phyloP scores from a whole-genome alignment of 306 rosid genomes.

The Lathyrus tuberosus region DNA sequence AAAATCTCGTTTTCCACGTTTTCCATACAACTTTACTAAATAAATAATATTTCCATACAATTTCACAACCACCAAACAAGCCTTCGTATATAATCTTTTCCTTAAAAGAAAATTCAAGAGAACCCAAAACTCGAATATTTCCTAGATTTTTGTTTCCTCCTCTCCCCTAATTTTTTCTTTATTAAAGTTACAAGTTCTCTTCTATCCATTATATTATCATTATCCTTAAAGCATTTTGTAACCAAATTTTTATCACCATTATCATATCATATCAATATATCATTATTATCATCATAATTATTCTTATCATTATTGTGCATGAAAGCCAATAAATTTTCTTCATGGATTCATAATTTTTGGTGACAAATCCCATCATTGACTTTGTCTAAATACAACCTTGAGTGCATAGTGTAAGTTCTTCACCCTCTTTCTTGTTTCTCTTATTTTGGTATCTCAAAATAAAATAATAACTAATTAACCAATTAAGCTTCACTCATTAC shows the following conservation, averaged over 20 bases:
- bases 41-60: neutral
- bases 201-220: conserved; percentile 9
- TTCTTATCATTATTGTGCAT: neutral
- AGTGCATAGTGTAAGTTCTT: conserved; percentile 66
- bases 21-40: neutral
- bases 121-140: conserved; percentile 41
- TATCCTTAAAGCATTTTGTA: neutral
- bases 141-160: conserved; percentile 6
- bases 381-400: conserved; percentile 41
- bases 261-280: neutral
- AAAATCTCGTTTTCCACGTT: conserved; percentile 18
- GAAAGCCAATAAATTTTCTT: conserved; percentile 37
- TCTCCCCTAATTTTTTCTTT: conserved; percentile 14
- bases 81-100: neutral
- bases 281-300: neutral
- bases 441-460: conserved; percentile 18
- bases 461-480: neutral
- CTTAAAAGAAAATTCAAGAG: neutral
- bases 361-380: conserved; percentile 43
- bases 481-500: conserved; percentile 16
- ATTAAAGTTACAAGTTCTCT: conserved; percentile 25
- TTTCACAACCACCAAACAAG: conserved; percentile 29
- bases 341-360: conserved; percentile 33
- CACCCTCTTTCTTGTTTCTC: conserved; percentile 21
- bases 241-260: neutral